Evolutionary conservation across 192 early-diverging fungal species (phyloP), one percentile per base, ranked within the genome.

Genomic region (Linnemannia schmuckeri): DNA sequence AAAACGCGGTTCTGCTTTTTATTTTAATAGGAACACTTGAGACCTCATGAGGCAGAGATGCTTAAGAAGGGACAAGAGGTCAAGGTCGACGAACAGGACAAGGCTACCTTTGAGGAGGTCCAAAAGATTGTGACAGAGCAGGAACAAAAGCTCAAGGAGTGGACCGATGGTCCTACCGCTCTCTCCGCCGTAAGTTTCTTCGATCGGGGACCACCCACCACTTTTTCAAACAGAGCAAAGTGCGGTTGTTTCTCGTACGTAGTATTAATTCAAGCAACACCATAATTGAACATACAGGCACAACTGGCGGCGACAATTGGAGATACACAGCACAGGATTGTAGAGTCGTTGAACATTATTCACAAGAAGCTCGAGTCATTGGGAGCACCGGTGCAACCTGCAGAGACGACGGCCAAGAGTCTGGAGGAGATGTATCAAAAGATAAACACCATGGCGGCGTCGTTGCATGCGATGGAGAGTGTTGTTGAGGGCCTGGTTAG

Each of bases 31-130:
- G 74, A 80, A 74, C 37, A 69, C 18, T 27, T 86, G 44, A 35
- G 83, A 35, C 83, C 83, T 5, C 83, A 86, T 10, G 83, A 86
- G 42, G 83, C 47, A 27, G 83, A 86, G 47, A 80, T 86, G 83
- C 55, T 86, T 57, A 86, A 69, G 55, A 86, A 80, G 66, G 74
- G 78, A 33, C 70, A 66, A 12, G 83, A 86, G 38, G 75, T 69
- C 52, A 86, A 76, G 70, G 75, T 86, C n/a, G 79, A 80, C 20
- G 83, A 76, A 24, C 54, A 73, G 27, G 83, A 86, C 57, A 86
- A 77, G 70, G 46, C 66, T 27, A 35, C 70, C 0, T 86, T 80
- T 68, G 83, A 86, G 35, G 55, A 86, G 4, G 69, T 86, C 17
- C 78, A 80, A 74, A 80, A 86, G 70, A 72, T 80, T 76, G 79